A percentile compares a stretch with the other conserved stretches of the same genome.
Conservation (phyloP, 441 rosid genomes). For the Euphorbia celastroides region DNA sequence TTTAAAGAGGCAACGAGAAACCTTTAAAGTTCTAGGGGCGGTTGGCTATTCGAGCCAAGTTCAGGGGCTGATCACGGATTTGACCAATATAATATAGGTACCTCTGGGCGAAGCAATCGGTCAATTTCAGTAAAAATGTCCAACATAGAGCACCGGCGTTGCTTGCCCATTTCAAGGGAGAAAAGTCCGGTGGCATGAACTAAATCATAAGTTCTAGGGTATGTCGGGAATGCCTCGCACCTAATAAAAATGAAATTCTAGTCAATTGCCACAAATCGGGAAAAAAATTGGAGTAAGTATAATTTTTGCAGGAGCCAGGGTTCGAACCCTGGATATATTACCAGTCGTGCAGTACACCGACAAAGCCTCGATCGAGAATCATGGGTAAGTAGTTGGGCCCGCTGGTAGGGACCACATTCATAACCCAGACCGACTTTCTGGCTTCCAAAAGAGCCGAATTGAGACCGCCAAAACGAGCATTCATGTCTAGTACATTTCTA, state of each 20-base stretch:
- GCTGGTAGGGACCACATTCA: conserved; percentile 87
- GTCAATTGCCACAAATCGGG: background rate
- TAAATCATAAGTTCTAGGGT: conserved; percentile 93
- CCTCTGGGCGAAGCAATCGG: conserved; percentile 97
- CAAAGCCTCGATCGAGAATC: conserved; percentile 90
- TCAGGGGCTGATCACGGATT: no score
- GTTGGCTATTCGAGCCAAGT: no score
- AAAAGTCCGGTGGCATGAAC: conserved; percentile 86
- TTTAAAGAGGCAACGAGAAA: no score
- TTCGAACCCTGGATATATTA: no score
- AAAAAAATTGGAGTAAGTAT: no score
- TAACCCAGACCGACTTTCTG: conserved; percentile 90
- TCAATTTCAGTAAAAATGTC: conserved; percentile 78
- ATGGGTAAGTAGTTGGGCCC: conserved; percentile 80
- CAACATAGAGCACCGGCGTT: conserved; percentile 47
- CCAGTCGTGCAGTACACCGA: conserved; percentile 94
- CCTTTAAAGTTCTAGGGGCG: no score
- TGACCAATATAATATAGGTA: conserved; percentile 28
- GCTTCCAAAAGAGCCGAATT: conserved; percentile 75
- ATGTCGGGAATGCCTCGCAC: conserved; percentile 96
- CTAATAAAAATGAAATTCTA: conserved; percentile 33
- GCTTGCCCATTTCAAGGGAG: conserved; percentile 49
- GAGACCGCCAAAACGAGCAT: conserved; percentile 87
- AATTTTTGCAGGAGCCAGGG: no score
- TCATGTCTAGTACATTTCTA: conserved; percentile 95